Base-by-base conservation (phyloP, 1,284 basidiomycete species). In the Ganoderma meredithae region DNA sequence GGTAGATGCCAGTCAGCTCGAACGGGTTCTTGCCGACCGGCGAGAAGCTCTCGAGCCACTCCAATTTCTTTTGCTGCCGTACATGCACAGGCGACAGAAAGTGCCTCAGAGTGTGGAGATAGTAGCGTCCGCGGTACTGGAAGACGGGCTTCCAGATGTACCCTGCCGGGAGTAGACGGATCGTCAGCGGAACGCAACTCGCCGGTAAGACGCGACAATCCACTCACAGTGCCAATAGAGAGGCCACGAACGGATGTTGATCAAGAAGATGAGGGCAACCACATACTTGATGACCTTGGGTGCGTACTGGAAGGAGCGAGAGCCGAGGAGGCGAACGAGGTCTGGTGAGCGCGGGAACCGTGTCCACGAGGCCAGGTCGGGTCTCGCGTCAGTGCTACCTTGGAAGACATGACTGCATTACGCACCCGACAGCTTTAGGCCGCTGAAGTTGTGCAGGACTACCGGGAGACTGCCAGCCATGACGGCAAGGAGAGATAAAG, bases 241-340 rank as follows among this genome's bases (percentile, higher is more conserved):
- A 0, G 90, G 90, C 74, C 87, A 84, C 9, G 88, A 89, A 15
- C 87, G 83, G 27, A 80, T 71, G 66, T 92, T 92, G 39, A 88
- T 60, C 15, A 91, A 71, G 36, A 88, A 73, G 1, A 86, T 63
- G 22, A 86, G 19, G 33, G 77, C 74, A 1, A 71, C 71, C 40
- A 74, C 15, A 47, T 72, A 74, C 69, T 77, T 80, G 58, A 76
- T 62, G 65, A 75, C 25, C 56, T 63, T 63, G 25, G 71, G 71
- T n/a, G 69, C 60, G 49, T 55, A 52, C 41, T 63, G 56, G 62
- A 72, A 63, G 33, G 69, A 66, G 77, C 95, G 95, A 60, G 90
- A 87, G 53, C 90, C 81, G 69, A 96, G 86, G 74, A 95, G 92
- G 39, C 89, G 80, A 25, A 93, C 91, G 72, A 96, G 87, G 81